Conservation (phyloP, 495 filamentous ascomycete genomes). For the Penicillium malachiteum region DNA sequence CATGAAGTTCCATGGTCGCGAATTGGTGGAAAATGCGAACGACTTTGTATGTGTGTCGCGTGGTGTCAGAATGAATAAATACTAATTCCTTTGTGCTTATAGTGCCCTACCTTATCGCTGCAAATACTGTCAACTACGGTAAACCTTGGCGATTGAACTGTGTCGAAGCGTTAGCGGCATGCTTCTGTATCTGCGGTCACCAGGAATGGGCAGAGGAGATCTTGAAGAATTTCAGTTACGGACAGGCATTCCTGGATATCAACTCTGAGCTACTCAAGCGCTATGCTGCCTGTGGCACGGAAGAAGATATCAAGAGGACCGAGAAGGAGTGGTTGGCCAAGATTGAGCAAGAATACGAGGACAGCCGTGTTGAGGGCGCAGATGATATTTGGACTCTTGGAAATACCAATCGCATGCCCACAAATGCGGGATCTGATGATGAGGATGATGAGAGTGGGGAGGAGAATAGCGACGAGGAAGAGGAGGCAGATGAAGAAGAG, state of each 20-base stretch:
- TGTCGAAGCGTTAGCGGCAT: slow-evolving; percentile 88
- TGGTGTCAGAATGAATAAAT: not conserved
- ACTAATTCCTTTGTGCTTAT: slow-evolving; percentile 1
- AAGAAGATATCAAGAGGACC: slow-evolving; percentile 82
- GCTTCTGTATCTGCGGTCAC: slow-evolving; percentile 89
- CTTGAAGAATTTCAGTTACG: slow-evolving; percentile 82
- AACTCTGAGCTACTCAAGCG: slow-evolving; percentile 77
- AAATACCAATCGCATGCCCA: slow-evolving; percentile 70
- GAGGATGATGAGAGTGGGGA: slow-evolving; percentile 53
- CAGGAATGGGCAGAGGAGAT: slow-evolving; percentile 84
- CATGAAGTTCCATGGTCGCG: slow-evolving; percentile 86
- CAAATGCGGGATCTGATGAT: slow-evolving; percentile 49
- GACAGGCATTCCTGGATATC: slow-evolving; percentile 81
- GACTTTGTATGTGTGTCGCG: slow-evolving; percentile 54
- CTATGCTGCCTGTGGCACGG: slow-evolving; percentile 79
- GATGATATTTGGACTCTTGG: slow-evolving; percentile 81
- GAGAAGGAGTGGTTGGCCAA: slow-evolving; percentile 86
- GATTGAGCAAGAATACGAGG: slow-evolving; percentile 84
- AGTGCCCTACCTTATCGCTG: slow-evolving; percentile 92
- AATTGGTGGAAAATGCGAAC: slow-evolving; percentile 93
- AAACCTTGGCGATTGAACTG: slow-evolving; percentile 93
- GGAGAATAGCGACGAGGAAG: slow-evolving; percentile 53
- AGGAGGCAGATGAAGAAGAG: slow-evolving; percentile 46
- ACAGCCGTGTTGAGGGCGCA: slow-evolving; percentile 62
- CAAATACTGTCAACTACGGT: slow-evolving; percentile 96